phyloP scores from a whole-genome alignment of 805 yeast species.

The Wickerhamomyces ciferrii region DNA sequence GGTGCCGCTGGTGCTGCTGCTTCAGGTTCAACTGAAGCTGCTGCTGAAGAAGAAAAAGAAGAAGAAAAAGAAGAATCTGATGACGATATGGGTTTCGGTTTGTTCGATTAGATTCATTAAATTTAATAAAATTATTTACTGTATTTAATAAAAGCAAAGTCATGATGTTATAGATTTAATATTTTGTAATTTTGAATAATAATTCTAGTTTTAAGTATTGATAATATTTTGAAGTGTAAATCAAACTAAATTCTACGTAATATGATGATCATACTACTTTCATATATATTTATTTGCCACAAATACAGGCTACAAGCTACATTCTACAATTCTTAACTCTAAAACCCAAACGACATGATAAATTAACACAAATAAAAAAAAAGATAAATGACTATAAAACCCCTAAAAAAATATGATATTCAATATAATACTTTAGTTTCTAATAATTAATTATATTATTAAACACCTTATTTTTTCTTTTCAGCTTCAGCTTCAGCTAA shows the following conservation, averaged over 20 bases:
- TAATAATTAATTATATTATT: background rate
- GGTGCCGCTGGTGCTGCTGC: slow-evolving; percentile 42
- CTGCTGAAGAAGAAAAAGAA: slow-evolving; percentile 55
- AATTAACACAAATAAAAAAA: background rate
- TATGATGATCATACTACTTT: too few species aligned
- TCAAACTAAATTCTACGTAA: too few species aligned
- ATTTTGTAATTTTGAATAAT: background rate
- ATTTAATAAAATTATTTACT: background rate
- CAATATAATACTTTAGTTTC: background rate
- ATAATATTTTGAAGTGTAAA: too few species aligned
- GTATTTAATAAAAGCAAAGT: background rate
- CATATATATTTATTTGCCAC: too few species aligned
- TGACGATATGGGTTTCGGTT: slow-evolving; percentile 89
- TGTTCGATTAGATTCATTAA: slow-evolving; percentile 61
- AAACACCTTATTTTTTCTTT: slow-evolving; percentile 79
- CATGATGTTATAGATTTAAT: background rate
- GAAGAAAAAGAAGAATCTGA: slow-evolving; percentile 64
- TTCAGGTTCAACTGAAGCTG: slow-evolving; percentile 46
- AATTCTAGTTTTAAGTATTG: too few species aligned
- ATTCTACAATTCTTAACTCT: background rate
- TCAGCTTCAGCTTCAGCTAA: slow-evolving; percentile 99
- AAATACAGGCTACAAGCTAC: too few species aligned
- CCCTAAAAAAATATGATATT: slow-evolving; percentile 1
- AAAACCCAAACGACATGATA: background rate
- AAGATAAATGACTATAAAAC: slow-evolving; percentile 1